A percentile compares a stretch with the other conserved stretches of the same genome.
Conservation (phyloP, 2,329 filamentous ascomycete species). For the Pseudopithomyces maydicus region DNA sequence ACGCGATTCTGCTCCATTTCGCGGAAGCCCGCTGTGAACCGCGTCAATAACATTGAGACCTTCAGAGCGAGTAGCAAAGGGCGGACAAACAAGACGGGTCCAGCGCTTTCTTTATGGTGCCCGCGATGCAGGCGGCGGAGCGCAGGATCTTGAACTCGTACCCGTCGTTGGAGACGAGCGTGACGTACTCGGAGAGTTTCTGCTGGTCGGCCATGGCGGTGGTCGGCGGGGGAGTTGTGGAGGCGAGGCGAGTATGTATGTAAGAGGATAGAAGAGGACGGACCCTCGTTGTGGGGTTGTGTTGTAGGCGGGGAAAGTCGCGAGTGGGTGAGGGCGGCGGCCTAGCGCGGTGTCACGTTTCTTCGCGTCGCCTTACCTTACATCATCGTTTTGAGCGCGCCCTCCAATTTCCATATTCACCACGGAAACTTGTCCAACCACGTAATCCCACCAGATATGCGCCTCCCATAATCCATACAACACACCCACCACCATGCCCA, state of each 20-base stretch:
- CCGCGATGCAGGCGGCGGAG: conserved; percentile 71
- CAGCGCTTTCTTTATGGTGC: conserved; percentile 75
- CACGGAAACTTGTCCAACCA: too few species aligned
- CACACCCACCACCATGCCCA: not conserved
- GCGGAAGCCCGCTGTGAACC: conserved; percentile 62
- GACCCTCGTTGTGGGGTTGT: too few species aligned
- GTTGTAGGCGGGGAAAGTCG: not conserved
- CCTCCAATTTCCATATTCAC: too few species aligned
- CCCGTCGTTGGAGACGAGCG: conserved; percentile 75
- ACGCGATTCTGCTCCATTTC: conserved; percentile 70
- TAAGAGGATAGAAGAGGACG: too few species aligned
- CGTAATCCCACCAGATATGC: too few species aligned
- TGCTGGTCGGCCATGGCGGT: conserved; percentile 28
- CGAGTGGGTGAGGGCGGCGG: conserved; percentile 1
- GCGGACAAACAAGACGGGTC: conserved; percentile 65
- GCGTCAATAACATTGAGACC: not conserved
- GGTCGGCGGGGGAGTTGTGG: not conserved
- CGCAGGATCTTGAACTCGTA: conserved; percentile 78
- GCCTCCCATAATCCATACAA: too few species aligned
- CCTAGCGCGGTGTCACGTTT: conserved; percentile 32
- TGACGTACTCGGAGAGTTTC: conserved; percentile 69
- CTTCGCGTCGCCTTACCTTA: conserved; percentile 16
- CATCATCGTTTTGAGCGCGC: too few species aligned
- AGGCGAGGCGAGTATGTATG: too few species aligned
- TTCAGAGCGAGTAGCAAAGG: not conserved